Percentiles rank a stretch among this genome's conserved stretches.
Evolutionary conservation across 768 basidiomycete genomes (phyloP).

Genomic region (Brasilioporus rufonigricans): DNA sequence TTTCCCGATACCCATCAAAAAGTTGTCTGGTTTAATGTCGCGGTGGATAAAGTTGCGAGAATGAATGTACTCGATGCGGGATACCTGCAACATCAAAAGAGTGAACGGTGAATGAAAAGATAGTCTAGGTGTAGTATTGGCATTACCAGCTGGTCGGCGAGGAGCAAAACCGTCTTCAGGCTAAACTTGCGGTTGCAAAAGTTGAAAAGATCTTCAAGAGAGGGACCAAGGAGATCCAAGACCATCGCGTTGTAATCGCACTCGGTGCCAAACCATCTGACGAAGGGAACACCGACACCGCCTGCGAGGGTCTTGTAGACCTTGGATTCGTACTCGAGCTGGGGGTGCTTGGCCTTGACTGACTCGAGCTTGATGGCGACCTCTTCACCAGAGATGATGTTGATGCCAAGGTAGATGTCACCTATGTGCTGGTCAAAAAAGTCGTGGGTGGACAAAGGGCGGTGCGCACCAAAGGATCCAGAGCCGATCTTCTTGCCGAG

Average conservation of each 20-base stretch:
- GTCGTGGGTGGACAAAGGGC: not conserved
- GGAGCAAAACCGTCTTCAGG: constrained; percentile 93
- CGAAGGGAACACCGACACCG: constrained; percentile 98
- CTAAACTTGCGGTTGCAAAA: constrained; percentile 97
- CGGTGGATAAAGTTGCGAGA: constrained; percentile 97
- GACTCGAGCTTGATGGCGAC: constrained; percentile 99
- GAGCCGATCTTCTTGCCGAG: constrained; percentile 99
- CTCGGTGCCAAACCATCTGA: constrained; percentile 91
- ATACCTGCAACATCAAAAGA: constrained; percentile 73
- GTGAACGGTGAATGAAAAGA: constrained; percentile 40
- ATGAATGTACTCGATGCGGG: constrained; percentile 98
- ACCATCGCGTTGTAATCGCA: constrained; percentile 99
- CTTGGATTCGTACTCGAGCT: constrained; percentile 97
- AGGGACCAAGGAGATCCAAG: constrained; percentile 90
- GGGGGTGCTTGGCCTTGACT: constrained; percentile 99
- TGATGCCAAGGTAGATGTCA: constrained; percentile 99
- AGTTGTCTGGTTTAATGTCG: constrained; percentile 99
- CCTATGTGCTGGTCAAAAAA: constrained; percentile 45
- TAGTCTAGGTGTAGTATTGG: not conserved
- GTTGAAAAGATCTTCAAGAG: constrained; percentile 89
- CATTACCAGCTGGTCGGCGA: constrained; percentile 90
- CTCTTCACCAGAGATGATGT: constrained; percentile 99
- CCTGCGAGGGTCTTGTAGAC: constrained; percentile 98
- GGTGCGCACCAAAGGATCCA: constrained; percentile 86
- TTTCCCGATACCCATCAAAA: constrained; percentile 99